Percentiles rank a stretch among this genome's conserved stretches.
phyloP scores from a whole-genome alignment of 139 green algal genomes.

The Chloropicon primus region DNA sequence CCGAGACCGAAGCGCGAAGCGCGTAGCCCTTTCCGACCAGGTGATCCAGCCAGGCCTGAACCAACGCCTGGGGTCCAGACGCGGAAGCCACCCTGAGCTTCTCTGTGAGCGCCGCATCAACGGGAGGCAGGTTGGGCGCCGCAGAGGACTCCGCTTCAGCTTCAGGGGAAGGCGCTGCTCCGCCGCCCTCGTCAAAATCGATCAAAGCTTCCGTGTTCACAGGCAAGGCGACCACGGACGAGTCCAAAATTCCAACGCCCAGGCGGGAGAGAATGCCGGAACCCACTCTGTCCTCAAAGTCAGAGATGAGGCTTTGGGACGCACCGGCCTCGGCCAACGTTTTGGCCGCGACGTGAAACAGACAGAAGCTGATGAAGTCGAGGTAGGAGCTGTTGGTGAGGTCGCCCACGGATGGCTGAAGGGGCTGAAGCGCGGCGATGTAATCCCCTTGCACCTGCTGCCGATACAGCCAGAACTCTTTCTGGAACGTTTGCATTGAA shows the following conservation, averaged over 20 bases:
- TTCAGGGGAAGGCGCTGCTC: neutral
- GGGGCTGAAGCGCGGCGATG: neutral
- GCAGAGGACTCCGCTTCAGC: too few species aligned
- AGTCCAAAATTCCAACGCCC: neutral
- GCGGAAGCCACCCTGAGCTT: neutral
- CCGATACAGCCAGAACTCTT: neutral
- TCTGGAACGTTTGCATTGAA: neutral
- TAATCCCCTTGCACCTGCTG: neutral
- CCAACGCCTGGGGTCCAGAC: neutral
- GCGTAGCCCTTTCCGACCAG: neutral
- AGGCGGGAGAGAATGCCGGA: neutral
- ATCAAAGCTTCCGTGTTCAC: neutral
- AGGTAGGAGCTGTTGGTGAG: neutral
- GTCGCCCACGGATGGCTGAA: neutral
- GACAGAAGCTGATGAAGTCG: neutral
- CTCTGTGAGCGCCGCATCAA: neutral
- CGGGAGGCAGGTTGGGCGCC: too few species aligned
- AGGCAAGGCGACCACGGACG: too few species aligned
- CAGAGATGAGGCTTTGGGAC: neutral
- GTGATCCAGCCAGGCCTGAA: neutral
- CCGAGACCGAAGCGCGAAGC: neutral
- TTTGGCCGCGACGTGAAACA: neutral
- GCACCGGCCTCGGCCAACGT: neutral
- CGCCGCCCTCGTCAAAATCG: neutral
- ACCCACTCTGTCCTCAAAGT: neutral